Conservation (phyloP, 257 asterid species). For the Orobanche coerulescens region DNA sequence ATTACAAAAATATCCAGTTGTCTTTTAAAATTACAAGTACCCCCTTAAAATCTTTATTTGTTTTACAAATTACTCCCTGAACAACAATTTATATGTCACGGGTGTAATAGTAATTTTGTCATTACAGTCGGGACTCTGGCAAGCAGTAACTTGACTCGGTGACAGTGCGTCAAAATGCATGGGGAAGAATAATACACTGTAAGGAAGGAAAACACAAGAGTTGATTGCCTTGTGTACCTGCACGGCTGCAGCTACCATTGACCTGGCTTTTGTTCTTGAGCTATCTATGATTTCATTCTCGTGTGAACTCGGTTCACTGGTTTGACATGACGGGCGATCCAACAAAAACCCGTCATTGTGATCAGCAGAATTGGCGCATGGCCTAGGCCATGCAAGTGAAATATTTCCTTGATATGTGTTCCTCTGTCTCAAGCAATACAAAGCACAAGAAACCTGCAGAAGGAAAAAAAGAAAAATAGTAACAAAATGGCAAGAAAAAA, state of each 20-base stretch:
- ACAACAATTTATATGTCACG: not conserved
- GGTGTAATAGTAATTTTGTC: not conserved
- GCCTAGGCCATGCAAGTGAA: conserved; percentile 35
- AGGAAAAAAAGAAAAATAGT: not conserved
- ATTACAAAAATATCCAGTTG: not conserved
- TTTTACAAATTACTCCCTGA: not conserved
- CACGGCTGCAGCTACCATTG: conserved; percentile 80
- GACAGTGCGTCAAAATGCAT: not conserved
- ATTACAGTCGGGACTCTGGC: not conserved
- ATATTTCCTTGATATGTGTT: conserved; percentile 59
- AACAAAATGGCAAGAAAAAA: too few species aligned
- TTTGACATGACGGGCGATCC: conserved; percentile 38
- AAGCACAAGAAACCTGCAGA: conserved; percentile 61
- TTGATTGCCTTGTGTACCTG: conserved; percentile 42
- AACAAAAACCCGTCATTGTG: conserved; percentile 25
- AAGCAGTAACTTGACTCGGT: not conserved
- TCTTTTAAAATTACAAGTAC: not conserved
- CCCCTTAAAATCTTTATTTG: not conserved
- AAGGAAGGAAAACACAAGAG: not conserved
- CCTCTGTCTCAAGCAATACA: conserved; percentile 59
- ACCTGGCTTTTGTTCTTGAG: conserved; percentile 63
- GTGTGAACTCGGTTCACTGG: conserved; percentile 44
- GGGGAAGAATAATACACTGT: not conserved
- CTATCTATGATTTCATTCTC: conserved; percentile 63
- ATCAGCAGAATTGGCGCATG: conserved; percentile 31